These are phyloP conservation scores for Penicillium sp. DNA, from an alignment of 2,329 filamentous ascomycete genomes.

Conservation along the genomic window DNA sequence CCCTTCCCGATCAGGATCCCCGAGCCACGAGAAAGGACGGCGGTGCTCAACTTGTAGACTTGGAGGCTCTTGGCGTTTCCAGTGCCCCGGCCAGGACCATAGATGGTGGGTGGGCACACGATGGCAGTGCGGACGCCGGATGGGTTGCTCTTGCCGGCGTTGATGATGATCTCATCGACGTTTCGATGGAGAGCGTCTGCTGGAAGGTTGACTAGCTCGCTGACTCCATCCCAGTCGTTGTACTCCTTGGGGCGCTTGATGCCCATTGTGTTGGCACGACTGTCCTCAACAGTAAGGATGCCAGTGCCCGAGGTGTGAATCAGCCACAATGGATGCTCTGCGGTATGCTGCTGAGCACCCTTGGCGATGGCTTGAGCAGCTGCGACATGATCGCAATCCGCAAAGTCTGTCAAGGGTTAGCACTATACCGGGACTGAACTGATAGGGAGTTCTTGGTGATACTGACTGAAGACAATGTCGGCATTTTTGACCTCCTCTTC, in stretches of 20 bases:
- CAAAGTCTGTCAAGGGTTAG: conserved; percentile 38
- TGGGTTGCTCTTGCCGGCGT: conserved; percentile 29
- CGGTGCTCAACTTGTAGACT: conserved; percentile 45
- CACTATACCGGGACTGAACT: not conserved
- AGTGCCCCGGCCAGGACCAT: conserved; percentile 45
- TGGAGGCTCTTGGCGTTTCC: conserved; percentile 47
- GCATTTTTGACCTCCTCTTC: conserved; percentile 51
- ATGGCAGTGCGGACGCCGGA: conserved; percentile 43
- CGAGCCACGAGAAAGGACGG: conserved; percentile 42
- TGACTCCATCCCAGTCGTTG: conserved; percentile 51
- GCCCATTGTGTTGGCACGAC: conserved; percentile 44
- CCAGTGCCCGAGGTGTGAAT: conserved; percentile 53
- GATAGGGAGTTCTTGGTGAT: not conserved
- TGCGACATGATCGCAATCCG: conserved; percentile 49
- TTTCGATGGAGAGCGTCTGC: conserved; percentile 46
- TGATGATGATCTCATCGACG: conserved; percentile 47
- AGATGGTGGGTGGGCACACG: conserved; percentile 48
- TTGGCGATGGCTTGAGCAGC: conserved; percentile 48
- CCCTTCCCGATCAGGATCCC: conserved; percentile 47
- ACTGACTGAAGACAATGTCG: conserved; percentile 52
- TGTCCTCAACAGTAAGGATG: conserved; percentile 49
- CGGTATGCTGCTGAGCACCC: conserved; percentile 42
- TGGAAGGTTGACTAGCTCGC: conserved; percentile 47
- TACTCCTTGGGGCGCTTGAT: conserved; percentile 49
- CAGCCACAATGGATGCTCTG: conserved; percentile 43